Percentiles rank a stretch among this genome's conserved stretches.
Conservation (phyloP, 1,284 basidiomycete genomes). For the Boletus sp. region DNA sequence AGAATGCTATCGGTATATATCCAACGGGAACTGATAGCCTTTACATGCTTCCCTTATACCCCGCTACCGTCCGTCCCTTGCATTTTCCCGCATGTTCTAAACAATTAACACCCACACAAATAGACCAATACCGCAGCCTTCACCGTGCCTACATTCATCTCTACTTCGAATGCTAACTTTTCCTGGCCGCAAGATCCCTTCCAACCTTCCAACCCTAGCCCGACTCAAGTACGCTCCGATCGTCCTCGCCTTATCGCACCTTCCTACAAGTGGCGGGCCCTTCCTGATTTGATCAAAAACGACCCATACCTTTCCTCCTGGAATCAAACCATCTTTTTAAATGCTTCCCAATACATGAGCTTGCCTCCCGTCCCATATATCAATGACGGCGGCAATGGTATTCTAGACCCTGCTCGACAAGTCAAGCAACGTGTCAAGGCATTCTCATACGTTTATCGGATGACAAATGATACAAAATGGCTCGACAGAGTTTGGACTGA, state of each 20-base stretch:
- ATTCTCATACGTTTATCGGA: conserved; percentile 86
- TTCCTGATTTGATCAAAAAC: conserved; percentile 74
- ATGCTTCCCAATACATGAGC: conserved; percentile 72
- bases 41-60: conserved; percentile 83
- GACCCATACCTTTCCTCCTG: conserved; percentile 86
- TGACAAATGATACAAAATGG: conserved; percentile 89
- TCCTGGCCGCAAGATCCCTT: conserved; percentile 79
- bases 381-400: conserved; percentile 84
- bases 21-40: conserved; percentile 73
- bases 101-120: conserved; percentile 4
- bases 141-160: conserved; percentile 67
- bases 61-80: conserved; percentile 65
- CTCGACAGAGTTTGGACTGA: conserved; percentile 83
- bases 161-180: conserved; percentile 45
- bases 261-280: conserved; percentile 85
- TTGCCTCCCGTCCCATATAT: conserved; percentile 67
- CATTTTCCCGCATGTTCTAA: background rate
- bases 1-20: conserved; percentile 59
- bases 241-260: conserved; percentile 93
- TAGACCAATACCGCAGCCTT: conserved; percentile 81
- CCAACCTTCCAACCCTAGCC: conserved; percentile 55
- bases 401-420: conserved; percentile 88
- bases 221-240: conserved; percentile 64
- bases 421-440: conserved; percentile 91
- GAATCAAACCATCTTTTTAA: conserved; percentile 90